Evolutionary conservation across 2,329 filamentous ascomycete genomes (phyloP).

Genomic region (Falciphora oryzae): DNA sequence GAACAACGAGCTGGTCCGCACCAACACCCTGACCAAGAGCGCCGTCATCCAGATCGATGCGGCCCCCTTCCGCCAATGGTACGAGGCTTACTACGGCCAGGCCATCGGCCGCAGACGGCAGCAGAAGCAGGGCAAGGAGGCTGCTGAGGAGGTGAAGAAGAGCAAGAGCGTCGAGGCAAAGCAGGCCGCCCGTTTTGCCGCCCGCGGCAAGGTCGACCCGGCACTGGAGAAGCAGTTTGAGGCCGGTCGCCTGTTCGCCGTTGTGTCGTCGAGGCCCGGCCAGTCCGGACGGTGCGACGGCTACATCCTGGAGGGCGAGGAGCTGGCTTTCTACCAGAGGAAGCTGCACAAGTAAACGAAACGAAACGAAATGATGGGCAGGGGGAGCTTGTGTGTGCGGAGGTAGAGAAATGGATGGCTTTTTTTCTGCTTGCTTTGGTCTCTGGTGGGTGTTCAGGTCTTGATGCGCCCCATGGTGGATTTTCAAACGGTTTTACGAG

Average conservation of each 20-base stretch:
- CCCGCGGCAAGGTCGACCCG: constrained; percentile 84
- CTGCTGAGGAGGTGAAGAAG: constrained; percentile 75
- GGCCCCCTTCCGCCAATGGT: constrained; percentile 99
- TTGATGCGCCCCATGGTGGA: constrained; percentile 9
- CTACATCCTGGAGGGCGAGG: constrained; percentile 98
- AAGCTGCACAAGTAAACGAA: constrained; percentile 90
- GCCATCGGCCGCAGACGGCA: constrained; percentile 80
- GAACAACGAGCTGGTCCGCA: constrained; percentile 99
- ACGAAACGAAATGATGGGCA: neutral
- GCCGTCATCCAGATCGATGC: constrained; percentile 99
- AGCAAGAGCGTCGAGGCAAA: constrained; percentile 94
- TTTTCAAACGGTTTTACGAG: constrained; percentile 7
- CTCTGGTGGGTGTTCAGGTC: constrained; percentile 15
- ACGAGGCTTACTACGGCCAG: constrained; percentile 98
- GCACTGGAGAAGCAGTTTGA: constrained; percentile 98
- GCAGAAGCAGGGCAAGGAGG: constrained; percentile 61
- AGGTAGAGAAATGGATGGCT: constrained; percentile 6
- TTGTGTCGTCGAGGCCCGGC: constrained; percentile 86
- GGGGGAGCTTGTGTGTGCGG: neutral
- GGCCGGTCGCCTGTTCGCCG: constrained; percentile 94
- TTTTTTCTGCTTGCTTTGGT: constrained; percentile 10
- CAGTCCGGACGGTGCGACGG: constrained; percentile 96
- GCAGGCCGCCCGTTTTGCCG: constrained; percentile 81
- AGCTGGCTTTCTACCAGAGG: constrained; percentile 99
- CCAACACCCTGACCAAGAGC: constrained; percentile 99